A percentile compares a stretch with the other conserved stretches of the same genome.
Evolutionary conservation across 2,329 filamentous ascomycete species (phyloP).

Genomic region (Trichoderma endophyticum): DNA sequence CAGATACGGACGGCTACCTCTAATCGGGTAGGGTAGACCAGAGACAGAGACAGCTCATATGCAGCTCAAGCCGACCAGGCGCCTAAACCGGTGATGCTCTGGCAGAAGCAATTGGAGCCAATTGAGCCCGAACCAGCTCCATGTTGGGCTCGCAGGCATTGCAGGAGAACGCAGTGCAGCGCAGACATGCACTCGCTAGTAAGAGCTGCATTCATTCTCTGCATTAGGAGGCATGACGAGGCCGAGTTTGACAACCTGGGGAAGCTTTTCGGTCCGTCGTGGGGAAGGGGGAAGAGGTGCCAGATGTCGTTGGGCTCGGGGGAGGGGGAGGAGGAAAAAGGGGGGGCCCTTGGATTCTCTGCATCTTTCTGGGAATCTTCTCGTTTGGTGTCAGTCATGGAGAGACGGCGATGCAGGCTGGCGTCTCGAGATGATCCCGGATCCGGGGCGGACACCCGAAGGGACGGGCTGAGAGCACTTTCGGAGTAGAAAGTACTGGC

Average conservation of each 20-base stretch:
- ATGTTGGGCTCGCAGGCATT: constrained; percentile 17
- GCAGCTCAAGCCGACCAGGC: neutral
- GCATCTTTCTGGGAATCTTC: neutral
- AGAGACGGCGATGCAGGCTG: neutral
- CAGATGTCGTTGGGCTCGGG: constrained; percentile 2
- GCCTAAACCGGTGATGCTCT: neutral
- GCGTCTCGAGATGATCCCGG: neutral
- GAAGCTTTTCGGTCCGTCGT: constrained; percentile 18
- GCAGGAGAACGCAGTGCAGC: neutral
- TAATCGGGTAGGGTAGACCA: neutral
- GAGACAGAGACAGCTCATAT: constrained; percentile 6
- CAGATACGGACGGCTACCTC: neutral
- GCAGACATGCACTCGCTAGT: constrained; percentile 12
- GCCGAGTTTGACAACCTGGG: constrained; percentile 11
- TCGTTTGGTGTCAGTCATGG: neutral
- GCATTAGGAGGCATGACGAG: constrained; percentile 2
- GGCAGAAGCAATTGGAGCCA: neutral
- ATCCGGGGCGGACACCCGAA: constrained; percentile 13
- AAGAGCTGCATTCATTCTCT: constrained; percentile 16
- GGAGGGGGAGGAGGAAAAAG: neutral
- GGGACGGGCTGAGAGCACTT: neutral
- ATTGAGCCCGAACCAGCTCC: constrained; percentile 7
- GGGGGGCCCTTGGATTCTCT: neutral
- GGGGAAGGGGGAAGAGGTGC: constrained; percentile 3
- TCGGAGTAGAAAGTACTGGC: constrained; percentile 1